Evolutionary conservation across 345 rosid genomes (phyloP).

Genomic region (Lepidium africanum): DNA sequence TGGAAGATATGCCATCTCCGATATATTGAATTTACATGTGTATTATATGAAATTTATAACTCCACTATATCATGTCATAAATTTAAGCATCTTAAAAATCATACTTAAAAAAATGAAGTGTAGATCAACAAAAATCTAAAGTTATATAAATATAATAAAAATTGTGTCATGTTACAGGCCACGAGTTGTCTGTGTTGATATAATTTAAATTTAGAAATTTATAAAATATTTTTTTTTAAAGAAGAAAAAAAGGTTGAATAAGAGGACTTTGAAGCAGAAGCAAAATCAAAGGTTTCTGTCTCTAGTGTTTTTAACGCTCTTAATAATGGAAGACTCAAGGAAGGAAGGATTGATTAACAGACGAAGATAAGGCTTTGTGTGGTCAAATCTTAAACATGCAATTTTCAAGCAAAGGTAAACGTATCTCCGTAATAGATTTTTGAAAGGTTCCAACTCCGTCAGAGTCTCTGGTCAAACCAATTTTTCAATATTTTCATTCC

Average conservation of each 20-base stretch:
- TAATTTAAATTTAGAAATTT: background rate
- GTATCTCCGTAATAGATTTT: background rate
- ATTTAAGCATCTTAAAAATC: no score
- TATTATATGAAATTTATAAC: no score
- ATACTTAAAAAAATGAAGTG: no score
- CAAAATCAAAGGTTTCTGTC: background rate
- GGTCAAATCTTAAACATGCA: constrained; percentile 16
- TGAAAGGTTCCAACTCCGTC: constrained; percentile 6
- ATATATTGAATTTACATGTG: no score
- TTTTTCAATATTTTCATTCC: background rate
- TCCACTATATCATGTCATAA: no score
- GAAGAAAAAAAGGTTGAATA: background rate
- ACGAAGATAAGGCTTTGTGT: background rate
- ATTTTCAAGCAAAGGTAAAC: constrained; percentile 14
- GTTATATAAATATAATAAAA: no score
- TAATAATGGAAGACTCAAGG: background rate
- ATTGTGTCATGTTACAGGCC: background rate
- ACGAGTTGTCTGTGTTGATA: background rate
- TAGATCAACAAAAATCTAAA: no score
- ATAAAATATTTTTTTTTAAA: background rate
- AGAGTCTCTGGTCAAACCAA: constrained; percentile 26
- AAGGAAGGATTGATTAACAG: background rate
- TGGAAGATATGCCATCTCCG: no score
- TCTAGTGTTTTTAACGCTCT: background rate
- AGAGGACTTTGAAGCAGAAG: background rate